Base-by-base conservation (phyloP, 1,284 basidiomycete species). In the Cystobasidium pallidum region DNA sequence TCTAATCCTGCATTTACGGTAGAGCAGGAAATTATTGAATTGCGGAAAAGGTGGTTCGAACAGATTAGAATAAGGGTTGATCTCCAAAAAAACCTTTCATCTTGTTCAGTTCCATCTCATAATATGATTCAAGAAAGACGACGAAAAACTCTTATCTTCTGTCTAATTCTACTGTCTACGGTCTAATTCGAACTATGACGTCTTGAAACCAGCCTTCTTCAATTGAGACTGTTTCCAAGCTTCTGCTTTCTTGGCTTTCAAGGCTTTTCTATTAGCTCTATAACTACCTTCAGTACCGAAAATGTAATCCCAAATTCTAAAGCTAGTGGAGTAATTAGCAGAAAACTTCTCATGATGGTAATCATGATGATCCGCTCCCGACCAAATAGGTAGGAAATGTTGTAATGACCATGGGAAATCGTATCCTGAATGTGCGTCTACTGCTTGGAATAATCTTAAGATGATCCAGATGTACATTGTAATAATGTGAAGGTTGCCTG, bases 361-460 rank as follows among this genome's bases (percentile, higher is more conserved):
- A 59, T 75, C 70, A 59, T 97, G 94, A 85, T 97, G 94, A 80
- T 99, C 96, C 0, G 95, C 96, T 62, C 96, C 95, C 28, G 93
- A 92, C 95, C 95, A 99, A 86, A 98, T 92, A 2, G 95, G 95
- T 34, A 99, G 74, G 79, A 92, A 89, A 85, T 95, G 89, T 79
- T 94, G 90, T 75, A 99, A 85, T n/a, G 92, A 95, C 93, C 92
- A 95, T 3, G 93, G 93, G 86, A 96, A 96, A 82, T 96, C 90
- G 67, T 76, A 59, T 3, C 63, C 61, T 39, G 90, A 92, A 87
- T 99, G 95, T 0, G 96, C 89, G 79, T 99, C 95, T 76, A 99
- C 88, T 63, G 96, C 95, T 81, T 99, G 95, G 89, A 94, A 97
- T 52, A 99, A 87, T 70, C 95, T 89, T 65, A 97, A 86, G 11